These are phyloP conservation scores for Daldinia bambusicola DNA, from an alignment of 495 filamentous ascomycete species.

Conservation along the genomic window DNA sequence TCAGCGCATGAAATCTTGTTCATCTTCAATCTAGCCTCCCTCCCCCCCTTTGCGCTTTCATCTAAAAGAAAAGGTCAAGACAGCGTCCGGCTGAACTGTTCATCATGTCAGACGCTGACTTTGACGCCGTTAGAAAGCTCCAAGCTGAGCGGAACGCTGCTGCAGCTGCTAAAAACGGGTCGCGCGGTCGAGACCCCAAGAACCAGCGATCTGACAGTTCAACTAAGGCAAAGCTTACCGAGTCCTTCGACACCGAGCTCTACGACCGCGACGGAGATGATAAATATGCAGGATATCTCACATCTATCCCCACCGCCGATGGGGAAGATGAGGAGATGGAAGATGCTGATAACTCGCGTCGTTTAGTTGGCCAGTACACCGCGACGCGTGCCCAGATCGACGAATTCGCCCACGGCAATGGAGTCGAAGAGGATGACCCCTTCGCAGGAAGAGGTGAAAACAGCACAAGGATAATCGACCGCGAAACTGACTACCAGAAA, in stretches of 20 bases:
- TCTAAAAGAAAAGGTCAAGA: conserved; percentile 49
- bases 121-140: conserved; percentile 82
- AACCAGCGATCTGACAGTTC: conserved; percentile 89
- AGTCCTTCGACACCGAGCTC: conserved; percentile 91
- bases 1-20: conserved; percentile 39
- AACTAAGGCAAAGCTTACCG: conserved; percentile 94
- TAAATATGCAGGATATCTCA: conserved; percentile 91
- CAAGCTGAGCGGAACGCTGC: conserved; percentile 93
- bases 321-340: conserved; percentile 88
- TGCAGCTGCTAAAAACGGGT: conserved; percentile 84
- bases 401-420: conserved; percentile 87
- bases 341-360: conserved; percentile 75
- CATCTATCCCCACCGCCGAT: conserved; percentile 82
- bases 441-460: conserved; percentile 84
- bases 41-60: conserved; percentile 27
- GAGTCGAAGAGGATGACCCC: conserved; percentile 92
- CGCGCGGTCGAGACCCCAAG: conserved; percentile 84
- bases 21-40: conserved; percentile 18
- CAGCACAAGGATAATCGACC: conserved; percentile 85
- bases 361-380: conserved; percentile 96
- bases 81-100: conserved; percentile 39
- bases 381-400: conserved; percentile 90
- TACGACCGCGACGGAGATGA: conserved; percentile 85
- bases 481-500: conserved; percentile 98
- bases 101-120: conserved; percentile 76